These are phyloP conservation scores for Galeopsis tetrahit DNA, from an alignment of 257 asterid genomes.

Conservation along the genomic window DNA sequence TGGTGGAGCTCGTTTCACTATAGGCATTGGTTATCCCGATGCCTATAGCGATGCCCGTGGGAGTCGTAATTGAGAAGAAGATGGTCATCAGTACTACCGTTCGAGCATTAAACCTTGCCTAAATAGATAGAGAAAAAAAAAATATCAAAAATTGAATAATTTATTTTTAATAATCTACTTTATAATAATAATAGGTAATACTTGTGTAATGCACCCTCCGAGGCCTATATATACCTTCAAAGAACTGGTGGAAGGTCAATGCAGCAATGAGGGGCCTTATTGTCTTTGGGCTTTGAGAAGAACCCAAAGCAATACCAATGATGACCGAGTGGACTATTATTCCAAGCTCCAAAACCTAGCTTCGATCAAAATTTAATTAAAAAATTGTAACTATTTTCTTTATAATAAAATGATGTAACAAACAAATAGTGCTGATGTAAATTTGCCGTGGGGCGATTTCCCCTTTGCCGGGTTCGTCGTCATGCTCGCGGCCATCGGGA, in stretches of 20 bases:
- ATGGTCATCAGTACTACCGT: conserved; percentile 36
- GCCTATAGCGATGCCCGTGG: conserved; percentile 39
- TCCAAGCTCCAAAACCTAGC: conserved; percentile 32
- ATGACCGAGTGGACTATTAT: conserved; percentile 52
- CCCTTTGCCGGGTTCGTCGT: conserved; percentile 57
- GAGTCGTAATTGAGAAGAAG: conserved; percentile 47
- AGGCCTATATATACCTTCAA: conserved; percentile 64
- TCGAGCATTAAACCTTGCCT: conserved; percentile 41
- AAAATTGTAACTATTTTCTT: too few relatives aligned
- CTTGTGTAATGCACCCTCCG: conserved; percentile 58
- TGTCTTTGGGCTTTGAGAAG: conserved; percentile 50
- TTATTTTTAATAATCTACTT: too few relatives aligned
- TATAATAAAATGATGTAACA: too few relatives aligned
- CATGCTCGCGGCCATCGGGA: conserved; percentile 51
- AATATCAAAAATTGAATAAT: neutral
- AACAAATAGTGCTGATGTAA: too few relatives aligned
- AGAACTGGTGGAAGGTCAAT: conserved; percentile 50
- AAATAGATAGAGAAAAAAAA: neutral
- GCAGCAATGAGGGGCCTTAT: conserved; percentile 51
- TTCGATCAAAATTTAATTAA: too few relatives aligned
- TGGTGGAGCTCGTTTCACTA: conserved; percentile 38
- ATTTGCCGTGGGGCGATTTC: conserved; percentile 45
- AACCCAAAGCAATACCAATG: conserved; percentile 54
- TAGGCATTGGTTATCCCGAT: conserved; percentile 44
- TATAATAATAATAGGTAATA: too few relatives aligned